Conservation (phyloP, 1,284 basidiomycete genomes). For the Rhodotorula sp. region DNA sequence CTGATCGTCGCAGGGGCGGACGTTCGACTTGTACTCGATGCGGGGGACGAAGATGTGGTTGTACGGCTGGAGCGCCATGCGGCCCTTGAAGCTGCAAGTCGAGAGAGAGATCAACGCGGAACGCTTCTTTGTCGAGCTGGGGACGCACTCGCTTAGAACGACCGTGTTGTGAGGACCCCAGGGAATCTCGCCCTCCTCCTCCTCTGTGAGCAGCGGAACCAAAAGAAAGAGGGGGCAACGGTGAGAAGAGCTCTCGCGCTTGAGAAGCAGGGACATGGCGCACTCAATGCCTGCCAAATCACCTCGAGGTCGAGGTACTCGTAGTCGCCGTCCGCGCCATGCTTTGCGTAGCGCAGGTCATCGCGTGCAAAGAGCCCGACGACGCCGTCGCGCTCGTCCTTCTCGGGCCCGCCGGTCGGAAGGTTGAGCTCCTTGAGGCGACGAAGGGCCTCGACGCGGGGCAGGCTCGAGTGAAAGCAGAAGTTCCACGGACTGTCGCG, state of each 20-base stretch:
- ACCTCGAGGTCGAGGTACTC: constrained; percentile 13
- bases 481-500: constrained; percentile 13
- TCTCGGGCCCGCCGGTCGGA: constrained; percentile 28
- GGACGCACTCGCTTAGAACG: constrained; percentile 11
- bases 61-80: too few species aligned
- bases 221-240: too few species aligned
- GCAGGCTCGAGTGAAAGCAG: constrained; percentile 15
- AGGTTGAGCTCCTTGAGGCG: constrained; percentile 26
- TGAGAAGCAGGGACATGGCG: too few species aligned
- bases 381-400: constrained; percentile 29
- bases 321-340: constrained; percentile 17
- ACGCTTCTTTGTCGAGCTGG: too few species aligned
- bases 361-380: constrained; percentile 22
- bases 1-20: constrained; percentile 12
- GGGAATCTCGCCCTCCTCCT: constrained; percentile 24
- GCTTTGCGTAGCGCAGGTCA: constrained; percentile 5
- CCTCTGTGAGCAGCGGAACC: too few species aligned
- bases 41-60: background rate
- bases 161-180: constrained; percentile 26
- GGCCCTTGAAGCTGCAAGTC: background rate
- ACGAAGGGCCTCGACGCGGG: constrained; percentile 18
- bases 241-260: too few species aligned
- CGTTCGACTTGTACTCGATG: constrained; percentile 9
- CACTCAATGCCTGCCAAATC: background rate
- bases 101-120: background rate